Base-by-base conservation (phyloP, 495 filamentous ascomycete genomes). In the Amphirosellinia nigrospora region DNA sequence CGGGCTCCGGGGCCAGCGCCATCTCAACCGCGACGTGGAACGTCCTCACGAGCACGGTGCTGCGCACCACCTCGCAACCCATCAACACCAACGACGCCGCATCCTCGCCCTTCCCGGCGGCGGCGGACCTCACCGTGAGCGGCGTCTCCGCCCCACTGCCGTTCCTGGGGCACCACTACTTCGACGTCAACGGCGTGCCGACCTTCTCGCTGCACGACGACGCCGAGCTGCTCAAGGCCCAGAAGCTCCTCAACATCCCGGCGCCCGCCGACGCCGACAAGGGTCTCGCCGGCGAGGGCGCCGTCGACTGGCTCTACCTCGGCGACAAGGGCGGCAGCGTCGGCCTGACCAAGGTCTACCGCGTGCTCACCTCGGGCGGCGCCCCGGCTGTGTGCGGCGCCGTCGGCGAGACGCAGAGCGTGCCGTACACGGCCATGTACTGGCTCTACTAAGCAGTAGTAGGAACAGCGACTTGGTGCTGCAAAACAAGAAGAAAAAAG, bases 401-500 rank as follows among this genome's bases (percentile, higher is more conserved):
- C 1, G 75, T 71, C 0, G 81, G 80, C 0, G 72, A 70, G 11
- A 75, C 85, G 36, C 75, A 83, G 73, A 84, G 78, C 68, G 84
- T 92, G 5, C 83, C 87, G 13, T 94, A 93, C 78, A 80, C 90
- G 0, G 87, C 91, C 0, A 86, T 88, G 76, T 94, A 94, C 77
- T 93, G 88, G 89, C 88, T 93, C 66, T 93, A 88, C 55, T 76
- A 63, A 72, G 32, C 15, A 30, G 23, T 15, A 8, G 28, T 23
- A 9, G 15, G 28, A 7, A 36, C 15, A 9, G 9, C 8, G 21
- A 28, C 23, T 1, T 26, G n/a, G 8, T 16, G 53, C 0, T 15
- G 3, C 8, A 21, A 23, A 41, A 41, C 0, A 23, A 36, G 34
- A 36, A 36, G 34, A 10, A 52, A 28, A 56, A 56, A 21, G 28